phyloP scores from a whole-genome alignment of 2,329 filamentous ascomycete genomes.

The Colletotrichum aenigma region DNA sequence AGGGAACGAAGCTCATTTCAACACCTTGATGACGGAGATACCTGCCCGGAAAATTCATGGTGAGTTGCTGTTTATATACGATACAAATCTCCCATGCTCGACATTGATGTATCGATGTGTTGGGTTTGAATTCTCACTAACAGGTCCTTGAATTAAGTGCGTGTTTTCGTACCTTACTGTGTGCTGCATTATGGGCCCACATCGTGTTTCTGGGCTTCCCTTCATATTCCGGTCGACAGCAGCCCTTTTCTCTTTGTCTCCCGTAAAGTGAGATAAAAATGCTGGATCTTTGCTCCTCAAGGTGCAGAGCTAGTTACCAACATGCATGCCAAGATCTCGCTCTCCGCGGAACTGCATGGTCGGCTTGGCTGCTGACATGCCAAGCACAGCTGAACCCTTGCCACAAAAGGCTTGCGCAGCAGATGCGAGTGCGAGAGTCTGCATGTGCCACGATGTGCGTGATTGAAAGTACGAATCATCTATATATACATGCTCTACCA shows the following conservation, averaged over 20 bases:
- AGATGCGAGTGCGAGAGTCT: neutral
- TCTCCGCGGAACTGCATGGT: neutral
- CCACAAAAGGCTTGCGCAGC: neutral
- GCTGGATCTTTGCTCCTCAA: neutral
- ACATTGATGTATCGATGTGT: neutral
- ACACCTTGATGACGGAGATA: neutral
- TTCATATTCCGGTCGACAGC: neutral
- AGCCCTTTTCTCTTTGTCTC: neutral
- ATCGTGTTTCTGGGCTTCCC: neutral
- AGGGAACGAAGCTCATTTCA: neutral
- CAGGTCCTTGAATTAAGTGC: neutral
- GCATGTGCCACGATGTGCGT: neutral
- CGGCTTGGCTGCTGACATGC: conserved; percentile 1
- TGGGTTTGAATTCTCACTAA: neutral
- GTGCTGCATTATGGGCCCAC: neutral
- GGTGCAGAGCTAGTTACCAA: neutral
- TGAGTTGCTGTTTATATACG: neutral
- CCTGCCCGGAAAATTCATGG: neutral
- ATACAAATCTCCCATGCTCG: neutral
- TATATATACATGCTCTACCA: neutral
- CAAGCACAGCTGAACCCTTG: neutral
- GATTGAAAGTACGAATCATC: neutral
- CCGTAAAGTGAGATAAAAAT: neutral
- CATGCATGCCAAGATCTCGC: neutral
- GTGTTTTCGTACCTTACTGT: neutral